These are phyloP conservation scores for Globisporangium orthogonon DNA, from an alignment of 352 stramenopile species.

Conservation along the genomic window DNA sequence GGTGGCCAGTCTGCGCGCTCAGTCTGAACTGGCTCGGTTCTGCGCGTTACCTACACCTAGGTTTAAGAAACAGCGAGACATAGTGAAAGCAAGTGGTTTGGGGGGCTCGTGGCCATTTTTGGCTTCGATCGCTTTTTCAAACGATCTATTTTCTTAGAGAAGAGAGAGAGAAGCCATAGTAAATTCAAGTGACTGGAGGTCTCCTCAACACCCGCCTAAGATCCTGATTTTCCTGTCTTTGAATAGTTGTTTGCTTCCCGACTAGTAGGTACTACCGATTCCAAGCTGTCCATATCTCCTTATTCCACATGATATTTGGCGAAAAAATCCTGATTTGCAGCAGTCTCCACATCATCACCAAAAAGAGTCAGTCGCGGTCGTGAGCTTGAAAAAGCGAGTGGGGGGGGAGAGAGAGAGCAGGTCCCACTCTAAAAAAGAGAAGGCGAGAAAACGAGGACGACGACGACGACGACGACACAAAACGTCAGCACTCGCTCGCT, in stretches of 20 bases:
- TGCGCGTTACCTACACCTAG: conserved; percentile 4
- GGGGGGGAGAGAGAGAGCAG: background rate
- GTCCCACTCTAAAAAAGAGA: background rate
- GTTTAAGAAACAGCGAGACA: background rate
- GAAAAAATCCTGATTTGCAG: background rate
- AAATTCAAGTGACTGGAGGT: background rate
- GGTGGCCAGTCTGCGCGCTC: background rate
- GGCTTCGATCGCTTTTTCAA: background rate
- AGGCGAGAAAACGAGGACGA: conserved; percentile 1
- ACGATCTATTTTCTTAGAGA: background rate
- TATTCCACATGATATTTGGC: too few species aligned
- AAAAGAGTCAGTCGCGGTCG: background rate
- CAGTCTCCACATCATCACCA: background rate
- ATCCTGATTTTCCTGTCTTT: background rate
- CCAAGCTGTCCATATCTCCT: too few species aligned
- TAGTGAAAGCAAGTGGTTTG: background rate
- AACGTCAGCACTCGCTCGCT: background rate
- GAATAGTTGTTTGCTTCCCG: too few species aligned
- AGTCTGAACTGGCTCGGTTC: background rate
- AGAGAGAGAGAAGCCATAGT: background rate
- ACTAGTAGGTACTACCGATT: too few species aligned
- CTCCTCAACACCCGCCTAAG: background rate
- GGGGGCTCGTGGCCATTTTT: background rate
- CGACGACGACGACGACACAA: conserved; percentile 1
- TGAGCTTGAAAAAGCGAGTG: background rate